A percentile compares a stretch with the other conserved stretches of the same genome.
Conservation (phyloP, 2,329 filamentous ascomycete genomes). For the Orbilia brochopaga region DNA sequence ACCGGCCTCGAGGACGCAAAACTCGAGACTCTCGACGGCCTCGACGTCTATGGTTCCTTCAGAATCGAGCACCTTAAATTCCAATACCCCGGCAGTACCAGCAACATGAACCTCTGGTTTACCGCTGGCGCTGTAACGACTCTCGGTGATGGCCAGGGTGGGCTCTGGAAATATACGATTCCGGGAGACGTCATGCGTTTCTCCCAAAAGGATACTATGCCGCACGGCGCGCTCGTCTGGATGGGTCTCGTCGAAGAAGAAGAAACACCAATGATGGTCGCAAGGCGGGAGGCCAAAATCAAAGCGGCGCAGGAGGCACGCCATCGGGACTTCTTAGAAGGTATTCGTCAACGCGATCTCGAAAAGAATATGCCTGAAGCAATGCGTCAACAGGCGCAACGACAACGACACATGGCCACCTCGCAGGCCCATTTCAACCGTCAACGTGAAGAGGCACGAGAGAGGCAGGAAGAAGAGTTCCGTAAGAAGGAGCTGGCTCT, state of each 20-base stretch:
- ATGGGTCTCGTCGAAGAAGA: slow-evolving; percentile 62
- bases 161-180: slow-evolving; percentile 68
- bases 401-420: slow-evolving; percentile 57
- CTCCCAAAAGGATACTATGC: slow-evolving; percentile 63
- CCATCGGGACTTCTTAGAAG: slow-evolving; percentile 60
- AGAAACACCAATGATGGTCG: slow-evolving; percentile 62
- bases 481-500: slow-evolving; percentile 38
- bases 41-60: slow-evolving; percentile 59
- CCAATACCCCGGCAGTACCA: slow-evolving; percentile 50
- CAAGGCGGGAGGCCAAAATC: slow-evolving; percentile 60
- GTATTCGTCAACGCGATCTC: slow-evolving; percentile 59
- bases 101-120: slow-evolving; percentile 64
- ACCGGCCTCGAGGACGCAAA: slow-evolving; percentile 41
- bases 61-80: slow-evolving; percentile 56
- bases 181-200: slow-evolving; percentile 64
- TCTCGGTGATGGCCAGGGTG: slow-evolving; percentile 64
- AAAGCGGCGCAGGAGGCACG: slow-evolving; percentile 57
- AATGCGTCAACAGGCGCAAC: slow-evolving; percentile 59
- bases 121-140: slow-evolving; percentile 64
- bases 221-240: slow-evolving; percentile 67
- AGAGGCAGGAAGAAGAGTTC: slow-evolving; percentile 45
- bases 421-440: slow-evolving; percentile 40
- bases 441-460: slow-evolving; percentile 36
- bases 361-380: slow-evolving; percentile 61
- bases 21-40: slow-evolving; percentile 43